Conservation (phyloP, 2,329 filamentous ascomycete species). For the Venturia carpophila region DNA sequence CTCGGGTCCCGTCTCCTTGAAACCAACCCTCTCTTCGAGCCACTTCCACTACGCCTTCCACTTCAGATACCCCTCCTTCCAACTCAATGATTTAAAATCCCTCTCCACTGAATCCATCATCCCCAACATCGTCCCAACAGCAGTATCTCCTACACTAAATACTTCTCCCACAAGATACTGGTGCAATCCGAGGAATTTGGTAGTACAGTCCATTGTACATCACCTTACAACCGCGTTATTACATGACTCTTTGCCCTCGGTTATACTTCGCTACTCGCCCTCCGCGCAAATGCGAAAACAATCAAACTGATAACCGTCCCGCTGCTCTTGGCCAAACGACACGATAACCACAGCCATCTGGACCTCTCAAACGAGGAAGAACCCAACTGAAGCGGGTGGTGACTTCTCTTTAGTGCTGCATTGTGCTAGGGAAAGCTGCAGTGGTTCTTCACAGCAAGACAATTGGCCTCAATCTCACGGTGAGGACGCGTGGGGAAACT, state of each 20-base stretch:
- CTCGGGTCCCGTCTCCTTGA: neutral
- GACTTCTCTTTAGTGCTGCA: neutral
- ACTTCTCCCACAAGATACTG: constrained; percentile 28
- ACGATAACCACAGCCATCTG: neutral
- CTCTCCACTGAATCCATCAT: constrained; percentile 18
- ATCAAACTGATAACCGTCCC: neutral
- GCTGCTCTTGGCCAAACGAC: neutral
- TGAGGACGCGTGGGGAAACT: neutral
- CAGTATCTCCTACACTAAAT: constrained; percentile 32
- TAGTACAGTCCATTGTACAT: neutral
- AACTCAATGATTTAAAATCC: neutral
- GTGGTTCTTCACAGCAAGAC: neutral
- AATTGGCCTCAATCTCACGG: neutral
- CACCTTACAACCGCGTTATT: neutral
- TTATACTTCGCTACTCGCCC: neutral
- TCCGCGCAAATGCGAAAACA: neutral
- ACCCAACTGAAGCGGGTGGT: neutral
- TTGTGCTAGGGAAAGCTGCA: neutral
- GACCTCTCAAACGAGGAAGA: neutral
- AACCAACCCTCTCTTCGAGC: neutral
- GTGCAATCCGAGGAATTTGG: constrained; percentile 22
- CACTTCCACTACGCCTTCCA: neutral
- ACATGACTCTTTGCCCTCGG: neutral
- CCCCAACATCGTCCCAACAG: constrained; percentile 29
- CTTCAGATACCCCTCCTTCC: neutral